Base-by-base conservation (phyloP, 441 rosid genomes). In the Pelargonium fulgidum region DNA sequence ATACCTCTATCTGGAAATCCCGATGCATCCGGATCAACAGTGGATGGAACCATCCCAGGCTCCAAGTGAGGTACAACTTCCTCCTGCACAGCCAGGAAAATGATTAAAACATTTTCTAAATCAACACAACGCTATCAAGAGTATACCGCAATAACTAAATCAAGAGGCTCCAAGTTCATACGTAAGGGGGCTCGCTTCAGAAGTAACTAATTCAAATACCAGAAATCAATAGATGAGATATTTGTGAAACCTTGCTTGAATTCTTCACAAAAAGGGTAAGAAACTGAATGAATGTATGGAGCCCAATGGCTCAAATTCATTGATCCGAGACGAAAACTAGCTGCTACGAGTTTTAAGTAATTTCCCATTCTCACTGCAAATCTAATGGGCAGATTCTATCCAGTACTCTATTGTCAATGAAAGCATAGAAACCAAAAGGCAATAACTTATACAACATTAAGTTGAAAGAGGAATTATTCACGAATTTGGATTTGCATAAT, bases 31-130 rank as follows among this genome's bases (percentile, higher is more conserved):
- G 93, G 93, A 70, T 88, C 93, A 75, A 86, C 70, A n/a, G 88
- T 88, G 4, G 91, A 88, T 7, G 88, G 88, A 47, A 88, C 85
- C 91, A 86, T 88, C 66, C 87, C 82, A 70, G 89, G 91, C 44
- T 86, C 93, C 83, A 86, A 78, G 72, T 88, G 93, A 26, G 93
- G 89, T 64, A 85, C 74, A 41, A 85, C 89, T 80, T 88, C 93
- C 42, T 88, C 93, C 93, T 83, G 79, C 63, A 22, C 11, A 64
- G 76, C 22, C 68, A 59, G 65, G 59, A 16, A 67, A 58, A 72
- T 7, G 61, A 68, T 33, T 3, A 48, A 48, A 48, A 48, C 2
- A 4, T 3, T 14, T 13, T 48, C 13, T 48, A 10, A 48, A 48
- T 12, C 54, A 48, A 48, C 54, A 26, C 13, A 48, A 48, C 14